A percentile compares a stretch with the other conserved stretches of the same genome.
phyloP scores from a whole-genome alignment of 2,329 filamentous ascomycete species.

The Hortaea sp. region DNA sequence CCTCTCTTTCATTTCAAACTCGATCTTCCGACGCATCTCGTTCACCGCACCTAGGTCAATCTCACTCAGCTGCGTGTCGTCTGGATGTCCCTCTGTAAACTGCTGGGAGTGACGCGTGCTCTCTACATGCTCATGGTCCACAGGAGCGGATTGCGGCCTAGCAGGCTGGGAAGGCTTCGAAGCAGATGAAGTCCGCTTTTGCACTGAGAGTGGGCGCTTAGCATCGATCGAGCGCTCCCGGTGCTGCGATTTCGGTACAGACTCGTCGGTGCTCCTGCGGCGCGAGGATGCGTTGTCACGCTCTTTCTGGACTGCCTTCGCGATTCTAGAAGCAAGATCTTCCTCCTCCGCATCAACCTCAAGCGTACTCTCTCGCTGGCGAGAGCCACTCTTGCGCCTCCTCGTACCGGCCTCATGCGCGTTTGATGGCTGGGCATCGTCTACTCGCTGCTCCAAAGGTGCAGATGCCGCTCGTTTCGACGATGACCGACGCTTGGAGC shows the following conservation, averaged over 20 bases:
- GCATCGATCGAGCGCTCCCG: background rate
- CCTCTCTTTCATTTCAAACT: conserved; percentile 41
- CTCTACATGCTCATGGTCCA: background rate
- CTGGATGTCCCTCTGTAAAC: background rate
- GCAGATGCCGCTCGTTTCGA: background rate
- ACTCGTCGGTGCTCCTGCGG: background rate
- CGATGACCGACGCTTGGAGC: background rate
- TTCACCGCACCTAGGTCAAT: conserved; percentile 45
- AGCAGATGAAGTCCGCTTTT: background rate
- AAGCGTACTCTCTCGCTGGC: background rate
- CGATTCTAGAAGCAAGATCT: conserved; percentile 15
- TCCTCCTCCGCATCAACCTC: background rate
- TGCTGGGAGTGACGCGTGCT: conserved; percentile 10
- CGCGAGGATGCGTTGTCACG: conserved; percentile 8
- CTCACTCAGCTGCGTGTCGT: conserved; percentile 33
- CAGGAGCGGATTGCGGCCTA: background rate
- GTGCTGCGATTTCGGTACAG: background rate
- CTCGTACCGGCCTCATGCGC: background rate
- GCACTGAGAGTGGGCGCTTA: background rate
- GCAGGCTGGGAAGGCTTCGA: background rate
- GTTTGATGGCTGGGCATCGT: background rate
- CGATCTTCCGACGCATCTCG: conserved; percentile 44
- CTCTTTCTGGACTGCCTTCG: conserved; percentile 19
- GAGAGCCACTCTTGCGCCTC: background rate
- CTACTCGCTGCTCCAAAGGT: background rate